A percentile compares a stretch with the other conserved stretches of the same genome.
phyloP scores from a whole-genome alignment of 1,284 basidiomycete species.

The Trametes polyzona region DNA sequence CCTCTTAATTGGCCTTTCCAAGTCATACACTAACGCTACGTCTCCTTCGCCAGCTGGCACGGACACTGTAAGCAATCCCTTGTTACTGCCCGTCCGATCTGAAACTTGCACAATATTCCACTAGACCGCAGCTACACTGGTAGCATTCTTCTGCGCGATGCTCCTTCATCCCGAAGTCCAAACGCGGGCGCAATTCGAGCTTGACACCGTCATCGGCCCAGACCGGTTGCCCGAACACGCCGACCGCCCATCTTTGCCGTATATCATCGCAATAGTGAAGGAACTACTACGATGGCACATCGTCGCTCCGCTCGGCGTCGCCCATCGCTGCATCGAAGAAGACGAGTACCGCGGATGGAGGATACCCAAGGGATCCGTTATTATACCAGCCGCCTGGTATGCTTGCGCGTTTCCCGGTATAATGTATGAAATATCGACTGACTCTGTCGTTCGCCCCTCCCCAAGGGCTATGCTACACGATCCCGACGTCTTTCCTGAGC shows the following conservation, averaged over 20 bases:
- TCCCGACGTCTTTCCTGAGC: constrained; percentile 34
- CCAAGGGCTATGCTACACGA: constrained; percentile 29
- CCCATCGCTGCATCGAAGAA: constrained; percentile 18
- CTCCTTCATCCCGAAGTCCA: constrained; percentile 13
- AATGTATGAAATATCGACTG: neutral
- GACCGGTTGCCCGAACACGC: constrained; percentile 22
- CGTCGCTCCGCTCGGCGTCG: constrained; percentile 16
- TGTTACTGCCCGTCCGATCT: neutral
- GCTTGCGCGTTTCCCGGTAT: neutral
- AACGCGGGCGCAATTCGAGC: constrained; percentile 32
- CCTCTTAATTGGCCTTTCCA: too few species aligned
- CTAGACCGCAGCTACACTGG: neutral
- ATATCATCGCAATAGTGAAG: constrained; percentile 21
- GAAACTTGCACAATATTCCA: neutral
- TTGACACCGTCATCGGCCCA: constrained; percentile 29
- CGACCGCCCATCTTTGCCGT: constrained; percentile 20
- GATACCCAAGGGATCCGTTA: constrained; percentile 31
- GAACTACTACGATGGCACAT: constrained; percentile 26
- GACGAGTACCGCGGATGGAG: constrained; percentile 31
- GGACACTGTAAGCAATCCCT: neutral
- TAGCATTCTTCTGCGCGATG: constrained; percentile 18
- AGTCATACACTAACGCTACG: too few species aligned
- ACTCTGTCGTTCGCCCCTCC: neutral
- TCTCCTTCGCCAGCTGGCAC: too few species aligned
- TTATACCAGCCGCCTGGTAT: constrained; percentile 29